Percentiles rank a stretch among this genome's conserved stretches.
phyloP scores from a whole-genome alignment of 2,329 filamentous ascomycete species.

The Pseudopyricularia javanii region DNA sequence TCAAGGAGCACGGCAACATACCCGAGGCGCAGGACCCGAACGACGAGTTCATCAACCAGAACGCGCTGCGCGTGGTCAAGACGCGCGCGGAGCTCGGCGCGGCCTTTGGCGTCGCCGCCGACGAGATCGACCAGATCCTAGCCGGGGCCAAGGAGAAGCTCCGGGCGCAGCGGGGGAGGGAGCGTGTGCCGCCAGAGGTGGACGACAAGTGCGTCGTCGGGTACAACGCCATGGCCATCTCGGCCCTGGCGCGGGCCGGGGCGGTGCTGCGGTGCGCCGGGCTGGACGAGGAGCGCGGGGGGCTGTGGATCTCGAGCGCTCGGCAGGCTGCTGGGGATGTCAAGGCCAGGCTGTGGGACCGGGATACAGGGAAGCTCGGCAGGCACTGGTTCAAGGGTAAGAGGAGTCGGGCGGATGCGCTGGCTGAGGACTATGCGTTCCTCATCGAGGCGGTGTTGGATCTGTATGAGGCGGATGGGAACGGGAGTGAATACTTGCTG shows the following conservation, averaged over 20 bases:
- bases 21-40: slow-evolving; percentile 71
- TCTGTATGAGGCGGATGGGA: slow-evolving; percentile 68
- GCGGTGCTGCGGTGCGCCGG: slow-evolving; percentile 42
- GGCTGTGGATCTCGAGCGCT: slow-evolving; percentile 53
- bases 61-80: slow-evolving; percentile 64
- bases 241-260: slow-evolving; percentile 66
- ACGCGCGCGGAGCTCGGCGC: slow-evolving; percentile 58
- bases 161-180: slow-evolving; percentile 56
- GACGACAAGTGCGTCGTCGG: slow-evolving; percentile 82
- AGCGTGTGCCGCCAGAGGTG: slow-evolving; percentile 63
- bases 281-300: slow-evolving; percentile 43
- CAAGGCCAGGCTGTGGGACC: slow-evolving; percentile 59
- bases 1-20: slow-evolving; percentile 77
- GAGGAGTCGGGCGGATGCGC: slow-evolving; percentile 54
- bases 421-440: slow-evolving; percentile 93
- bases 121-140: slow-evolving; percentile 57
- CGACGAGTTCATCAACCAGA: slow-evolving; percentile 90
- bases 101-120: slow-evolving; percentile 60
- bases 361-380: slow-evolving; percentile 48
- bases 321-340: slow-evolving; percentile 61
- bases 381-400: slow-evolving; percentile 60
- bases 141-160: slow-evolving; percentile 56
- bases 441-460: slow-evolving; percentile 72
- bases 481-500: slow-evolving; percentile 57
- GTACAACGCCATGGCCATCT: slow-evolving; percentile 83